Evolutionary conservation across 2,329 filamentous ascomycete genomes (phyloP), one percentile per base, ranked within the genome.

Genomic region (Colletotrichum tabaci): DNA sequence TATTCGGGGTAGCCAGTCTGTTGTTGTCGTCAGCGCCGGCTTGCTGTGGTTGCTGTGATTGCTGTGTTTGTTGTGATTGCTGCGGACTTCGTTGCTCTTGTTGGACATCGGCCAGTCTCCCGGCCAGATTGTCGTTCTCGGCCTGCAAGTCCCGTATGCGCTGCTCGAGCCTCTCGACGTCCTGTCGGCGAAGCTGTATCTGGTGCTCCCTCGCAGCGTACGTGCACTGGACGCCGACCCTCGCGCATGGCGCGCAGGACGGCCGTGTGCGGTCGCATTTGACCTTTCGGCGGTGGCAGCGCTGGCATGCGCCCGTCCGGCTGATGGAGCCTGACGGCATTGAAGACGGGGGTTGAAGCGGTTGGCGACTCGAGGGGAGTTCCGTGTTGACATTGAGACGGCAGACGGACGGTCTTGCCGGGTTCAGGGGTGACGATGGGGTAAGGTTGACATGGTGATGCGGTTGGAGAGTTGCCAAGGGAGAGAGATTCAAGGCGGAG

Each of bases 221-320:
- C 4, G 77, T 74, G 63, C 83, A 85, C 4, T 73, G 57, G 5
- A 77, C 77, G 9, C 76, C 77, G 55, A 79, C 79, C 52, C 80
- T 77, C n/a, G 74, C 74, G 71, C 83, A 85, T 7, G 79, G 77
- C 4, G 77, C 75, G 66, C 83, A 84, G 46, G 78, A 75, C 3
- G 81, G 82, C 6, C 77, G 78, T 26, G 74, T 71, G 63, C 83
- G 83, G 76, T 84, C 82, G 72, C 83, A 84, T 49, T 79, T 78
- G 42, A 81, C 81, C 71, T 84, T 85, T 53, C 82, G 75, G 46
- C 79, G 78, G 73, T 84, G 83, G 72, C 83, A 84, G 61, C 81
- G 78, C 52, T 83, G 82, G 74, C 81, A 83, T 13, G 81, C 82
- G 63, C 71, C 71, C n/a, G 64, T 72, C 42, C 67, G 63, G 18